Percentiles rank a stretch among this genome's conserved stretches.
Evolutionary conservation across 1,284 basidiomycete genomes (phyloP).

Genomic region (Flammula alnicola): DNA sequence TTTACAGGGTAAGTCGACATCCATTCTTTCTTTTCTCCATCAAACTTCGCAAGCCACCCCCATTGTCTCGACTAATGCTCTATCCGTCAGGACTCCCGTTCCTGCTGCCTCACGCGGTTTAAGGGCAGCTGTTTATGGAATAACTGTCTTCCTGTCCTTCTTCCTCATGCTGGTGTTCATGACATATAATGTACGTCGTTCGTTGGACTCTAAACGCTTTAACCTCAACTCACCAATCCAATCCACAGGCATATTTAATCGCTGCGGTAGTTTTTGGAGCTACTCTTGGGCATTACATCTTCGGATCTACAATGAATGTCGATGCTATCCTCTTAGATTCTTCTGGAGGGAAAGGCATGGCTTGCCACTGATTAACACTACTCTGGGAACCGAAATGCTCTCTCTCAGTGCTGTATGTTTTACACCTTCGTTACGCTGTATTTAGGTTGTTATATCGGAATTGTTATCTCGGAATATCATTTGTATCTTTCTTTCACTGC

Average conservation of each 20-base stretch:
- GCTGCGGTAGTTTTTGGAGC: conserved; percentile 75
- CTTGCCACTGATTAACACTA: conserved; percentile 44
- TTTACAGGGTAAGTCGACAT: conserved; percentile 44
- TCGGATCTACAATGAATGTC: conserved; percentile 60
- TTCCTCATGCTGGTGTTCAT: conserved; percentile 90
- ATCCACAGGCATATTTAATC: conserved; percentile 74
- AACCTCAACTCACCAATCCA: neutral
- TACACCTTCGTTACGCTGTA: neutral
- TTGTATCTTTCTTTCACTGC: neutral
- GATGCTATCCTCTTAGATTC: conserved; percentile 56
- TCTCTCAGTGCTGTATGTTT: conserved; percentile 9
- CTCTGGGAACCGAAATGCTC: neutral
- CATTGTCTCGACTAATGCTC: neutral
- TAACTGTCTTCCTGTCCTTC: conserved; percentile 74
- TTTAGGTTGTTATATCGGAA: neutral
- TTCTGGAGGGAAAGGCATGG: conserved; percentile 59
- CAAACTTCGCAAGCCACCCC: too few relatives aligned
- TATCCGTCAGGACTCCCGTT: conserved; percentile 45
- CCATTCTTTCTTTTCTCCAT: neutral
- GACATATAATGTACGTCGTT: conserved; percentile 76
- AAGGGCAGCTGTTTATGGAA: conserved; percentile 69
- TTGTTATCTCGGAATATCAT: neutral
- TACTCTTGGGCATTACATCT: conserved; percentile 73
- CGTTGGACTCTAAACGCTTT: conserved; percentile 7
- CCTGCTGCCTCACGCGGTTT: conserved; percentile 55